phyloP scores from a whole-genome alignment of 768 basidiomycete genomes.

The Boletales sp. region DNA sequence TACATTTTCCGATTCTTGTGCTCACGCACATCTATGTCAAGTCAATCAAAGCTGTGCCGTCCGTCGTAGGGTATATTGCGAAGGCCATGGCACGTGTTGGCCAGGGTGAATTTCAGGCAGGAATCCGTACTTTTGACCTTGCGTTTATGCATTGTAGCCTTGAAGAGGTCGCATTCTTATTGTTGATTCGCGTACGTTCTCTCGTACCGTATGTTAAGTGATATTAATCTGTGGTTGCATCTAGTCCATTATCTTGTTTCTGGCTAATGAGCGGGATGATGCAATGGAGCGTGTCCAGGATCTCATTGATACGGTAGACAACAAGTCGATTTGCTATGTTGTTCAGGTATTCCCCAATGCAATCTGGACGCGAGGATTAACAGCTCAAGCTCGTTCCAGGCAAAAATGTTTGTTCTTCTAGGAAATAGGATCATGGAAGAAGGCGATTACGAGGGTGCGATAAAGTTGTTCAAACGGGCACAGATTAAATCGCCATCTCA shows the following conservation, averaged over 20 bases:
- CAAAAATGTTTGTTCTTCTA: slow-evolving; percentile 11
- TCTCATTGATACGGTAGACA: slow-evolving; percentile 8
- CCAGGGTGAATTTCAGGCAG: slow-evolving; percentile 4
- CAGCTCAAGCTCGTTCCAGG: slow-evolving; percentile 3
- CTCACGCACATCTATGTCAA: background rate
- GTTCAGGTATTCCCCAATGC: slow-evolving; percentile 5
- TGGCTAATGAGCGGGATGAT: slow-evolving; percentile 8
- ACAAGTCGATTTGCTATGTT: slow-evolving; percentile 3
- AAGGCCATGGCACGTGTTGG: slow-evolving; percentile 15
- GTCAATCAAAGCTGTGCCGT: slow-evolving; percentile 11
- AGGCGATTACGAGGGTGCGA: slow-evolving; percentile 10
- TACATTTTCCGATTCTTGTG: background rate
- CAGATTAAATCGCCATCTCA: background rate
- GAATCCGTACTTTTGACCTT: slow-evolving; percentile 14
- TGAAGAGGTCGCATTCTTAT: slow-evolving; percentile 8
- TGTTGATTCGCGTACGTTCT: slow-evolving; percentile 11
- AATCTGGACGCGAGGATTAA: background rate
- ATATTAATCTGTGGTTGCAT: background rate
- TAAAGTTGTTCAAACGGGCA: slow-evolving; percentile 8
- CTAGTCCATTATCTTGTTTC: slow-evolving; percentile 11
- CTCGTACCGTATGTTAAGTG: background rate
- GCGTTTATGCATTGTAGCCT: slow-evolving; percentile 7
- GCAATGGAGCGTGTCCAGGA: slow-evolving; percentile 11
- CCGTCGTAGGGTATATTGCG: slow-evolving; percentile 12
- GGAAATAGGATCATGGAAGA: slow-evolving; percentile 6